Evolutionary conservation across 2,329 filamentous ascomycete genomes (phyloP), one percentile per base, ranked within the genome.

Genomic region (Neopestalotiopsis rosae): DNA sequence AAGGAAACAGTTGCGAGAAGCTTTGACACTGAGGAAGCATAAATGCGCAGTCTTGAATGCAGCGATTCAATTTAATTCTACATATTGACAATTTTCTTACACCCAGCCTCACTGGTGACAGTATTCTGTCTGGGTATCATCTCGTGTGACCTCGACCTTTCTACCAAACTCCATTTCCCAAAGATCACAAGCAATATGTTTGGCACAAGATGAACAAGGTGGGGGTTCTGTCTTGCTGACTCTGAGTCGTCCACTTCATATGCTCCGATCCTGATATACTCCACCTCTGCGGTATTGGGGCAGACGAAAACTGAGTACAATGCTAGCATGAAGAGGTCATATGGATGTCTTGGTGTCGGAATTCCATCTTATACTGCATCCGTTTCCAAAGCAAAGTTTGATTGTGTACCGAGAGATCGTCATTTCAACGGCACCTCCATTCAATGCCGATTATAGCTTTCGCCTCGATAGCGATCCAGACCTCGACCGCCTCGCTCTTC

Each of bases 401-500:
- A 38, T 38, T 38, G 7, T 9, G 4, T 24, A 17, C 9, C 45
- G 20, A 24, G 4, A 1, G n/a, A 4, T 1, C 1, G 17, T 52
- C 45, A n/a, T 24, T 52, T 24, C n/a, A 30, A 17, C n/a, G 32
- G 13, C 32, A 10, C n/a, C 24, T 20, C 38, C 12, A 28, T 30
- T 49, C 20, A 67, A 28, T 68, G 67, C 30, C 67, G 68, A 38
- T 61, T 13, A 49, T 68, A 68, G 20, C 61, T 63, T 5, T 71
- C 68, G 52, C 72, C 69, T 61, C 69, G 71, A 28, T 71, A 70
- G 17, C 69, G 68, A 32, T 72, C 70, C 30, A 68, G 68, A 66
- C 69, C 73, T 71, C 72, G 45, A 10, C 72, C 71, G 34, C 59
- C 59, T 38, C 59, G 28, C 28, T 72, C 72, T n/a, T 73, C 68